phyloP scores from a whole-genome alignment of 2,329 filamentous ascomycete genomes.

The Dothideomycetidae sp. region DNA sequence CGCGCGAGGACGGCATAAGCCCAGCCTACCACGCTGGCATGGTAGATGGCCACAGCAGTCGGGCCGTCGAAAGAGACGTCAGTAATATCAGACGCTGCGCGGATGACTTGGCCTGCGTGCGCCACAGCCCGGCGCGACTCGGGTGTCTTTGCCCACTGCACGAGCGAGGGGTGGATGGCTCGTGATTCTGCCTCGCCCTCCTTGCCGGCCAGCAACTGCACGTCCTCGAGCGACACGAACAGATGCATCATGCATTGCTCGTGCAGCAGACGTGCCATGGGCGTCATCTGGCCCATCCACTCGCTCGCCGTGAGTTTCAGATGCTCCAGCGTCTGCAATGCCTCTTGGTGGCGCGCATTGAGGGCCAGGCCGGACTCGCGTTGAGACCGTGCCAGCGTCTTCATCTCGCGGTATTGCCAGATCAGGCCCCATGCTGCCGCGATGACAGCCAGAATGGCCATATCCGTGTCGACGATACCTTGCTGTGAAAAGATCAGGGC shows the following conservation, averaged over 20 bases:
- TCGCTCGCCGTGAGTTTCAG: constrained; percentile 25
- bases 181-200: constrained; percentile 53
- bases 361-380: constrained; percentile 25
- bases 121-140: constrained; percentile 48
- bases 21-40: constrained; percentile 55
- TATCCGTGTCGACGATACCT: constrained; percentile 39
- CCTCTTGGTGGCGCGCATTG: constrained; percentile 45
- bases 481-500: constrained; percentile 37
- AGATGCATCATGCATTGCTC: constrained; percentile 48
- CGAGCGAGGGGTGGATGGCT: constrained; percentile 42
- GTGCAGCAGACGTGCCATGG: constrained; percentile 21
- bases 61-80: constrained; percentile 38
- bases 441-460: constrained; percentile 46
- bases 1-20: constrained; percentile 49
- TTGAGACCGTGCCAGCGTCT: constrained; percentile 37
- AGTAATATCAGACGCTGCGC: constrained; percentile 39
- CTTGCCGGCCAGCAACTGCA: constrained; percentile 55
- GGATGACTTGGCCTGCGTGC: constrained; percentile 54
- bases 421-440: constrained; percentile 53
- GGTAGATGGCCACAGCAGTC: constrained; percentile 53
- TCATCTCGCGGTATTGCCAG: constrained; percentile 50
- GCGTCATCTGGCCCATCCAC: neutral
- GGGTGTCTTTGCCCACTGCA: constrained; percentile 43
- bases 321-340: constrained; percentile 44
- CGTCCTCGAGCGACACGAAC: constrained; percentile 48